Percentiles rank a stretch among this genome's conserved stretches.
phyloP scores from a whole-genome alignment of 2,329 filamentous ascomycete species.

The Colletotrichum sansevieriae region DNA sequence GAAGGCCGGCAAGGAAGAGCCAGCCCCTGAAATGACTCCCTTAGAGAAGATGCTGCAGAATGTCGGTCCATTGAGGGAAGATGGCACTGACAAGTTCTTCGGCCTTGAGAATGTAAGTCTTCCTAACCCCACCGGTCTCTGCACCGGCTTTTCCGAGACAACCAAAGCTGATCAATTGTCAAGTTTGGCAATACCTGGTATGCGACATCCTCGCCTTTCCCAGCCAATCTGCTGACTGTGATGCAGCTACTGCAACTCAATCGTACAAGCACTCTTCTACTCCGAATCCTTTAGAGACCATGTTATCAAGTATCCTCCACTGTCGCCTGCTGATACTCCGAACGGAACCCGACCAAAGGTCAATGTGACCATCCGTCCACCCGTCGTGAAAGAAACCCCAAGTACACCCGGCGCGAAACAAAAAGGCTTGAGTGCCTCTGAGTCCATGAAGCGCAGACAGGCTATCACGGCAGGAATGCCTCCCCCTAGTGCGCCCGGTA shows the following conservation, averaged over 20 bases:
- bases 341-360: slow-evolving; percentile 69
- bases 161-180: slow-evolving; percentile 51
- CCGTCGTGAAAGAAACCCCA: slow-evolving; percentile 62
- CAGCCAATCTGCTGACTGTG: slow-evolving; percentile 7
- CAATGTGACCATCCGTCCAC: slow-evolving; percentile 71
- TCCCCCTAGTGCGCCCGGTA: slow-evolving; percentile 65
- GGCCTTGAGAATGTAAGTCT: slow-evolving; percentile 93
- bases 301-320: slow-evolving; percentile 89
- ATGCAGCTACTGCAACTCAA: slow-evolving; percentile 95
- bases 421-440: slow-evolving; percentile 67
- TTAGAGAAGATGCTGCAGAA: slow-evolving; percentile 83
- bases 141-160: slow-evolving; percentile 33
- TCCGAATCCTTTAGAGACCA: slow-evolving; percentile 94
- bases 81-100: slow-evolving; percentile 98
- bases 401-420: slow-evolving; percentile 56
- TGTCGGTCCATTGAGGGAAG: slow-evolving; percentile 82
- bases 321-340: slow-evolving; percentile 77
- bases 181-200: slow-evolving; percentile 99
- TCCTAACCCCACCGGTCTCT: slow-evolving; percentile 27
- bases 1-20: slow-evolving; percentile 72
- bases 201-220: slow-evolving; percentile 44
- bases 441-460: slow-evolving; percentile 69
- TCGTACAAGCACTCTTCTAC: slow-evolving; percentile 97
- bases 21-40: slow-evolving; percentile 70
- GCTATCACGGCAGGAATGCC: slow-evolving; percentile 67